Evolutionary conservation across 768 basidiomycete species (phyloP).

Genomic region (Lactifluus pinguis): DNA sequence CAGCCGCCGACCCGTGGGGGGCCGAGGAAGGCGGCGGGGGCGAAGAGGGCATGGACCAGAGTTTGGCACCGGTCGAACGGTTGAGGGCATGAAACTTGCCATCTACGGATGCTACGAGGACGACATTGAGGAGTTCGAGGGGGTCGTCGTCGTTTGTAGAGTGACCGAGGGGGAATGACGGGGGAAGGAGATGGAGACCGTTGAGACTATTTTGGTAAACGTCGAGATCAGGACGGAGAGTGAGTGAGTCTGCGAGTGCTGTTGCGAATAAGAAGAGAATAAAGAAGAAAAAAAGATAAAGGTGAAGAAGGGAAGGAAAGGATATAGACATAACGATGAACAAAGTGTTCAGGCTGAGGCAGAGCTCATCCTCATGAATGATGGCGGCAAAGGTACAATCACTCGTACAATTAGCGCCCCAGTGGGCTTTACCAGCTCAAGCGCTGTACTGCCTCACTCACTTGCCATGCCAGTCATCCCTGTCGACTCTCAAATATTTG

Average conservation of each 20-base stretch:
- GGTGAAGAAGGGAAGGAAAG: conserved; percentile 17
- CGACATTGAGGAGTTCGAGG: conserved; percentile 66
- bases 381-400: no score
- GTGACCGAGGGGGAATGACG: conserved; percentile 9
- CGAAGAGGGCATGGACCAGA: conserved; percentile 84
- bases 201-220: neutral
- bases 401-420: no score
- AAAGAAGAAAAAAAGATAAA: conserved; percentile 4
- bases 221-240: conserved; percentile 18
- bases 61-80: conserved; percentile 65
- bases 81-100: conserved; percentile 93
- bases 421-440: no score
- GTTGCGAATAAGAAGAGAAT: conserved; percentile 20
- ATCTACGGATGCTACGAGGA: conserved; percentile 88
- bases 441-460: no score
- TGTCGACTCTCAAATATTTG: conserved; percentile 76
- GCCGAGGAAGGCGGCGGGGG: conserved; percentile 28
- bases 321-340: neutral
- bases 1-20: conserved; percentile 2
- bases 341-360: neutral
- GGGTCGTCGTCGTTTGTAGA: conserved; percentile 28
- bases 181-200: conserved; percentile 12
- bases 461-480: conserved; percentile 49
- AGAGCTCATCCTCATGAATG: no score
- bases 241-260: conserved; percentile 24